A percentile compares a stretch with the other conserved stretches of the same genome.
phyloP scores from a whole-genome alignment of 768 basidiomycete species.

The Macrolepiota albuminosa region DNA sequence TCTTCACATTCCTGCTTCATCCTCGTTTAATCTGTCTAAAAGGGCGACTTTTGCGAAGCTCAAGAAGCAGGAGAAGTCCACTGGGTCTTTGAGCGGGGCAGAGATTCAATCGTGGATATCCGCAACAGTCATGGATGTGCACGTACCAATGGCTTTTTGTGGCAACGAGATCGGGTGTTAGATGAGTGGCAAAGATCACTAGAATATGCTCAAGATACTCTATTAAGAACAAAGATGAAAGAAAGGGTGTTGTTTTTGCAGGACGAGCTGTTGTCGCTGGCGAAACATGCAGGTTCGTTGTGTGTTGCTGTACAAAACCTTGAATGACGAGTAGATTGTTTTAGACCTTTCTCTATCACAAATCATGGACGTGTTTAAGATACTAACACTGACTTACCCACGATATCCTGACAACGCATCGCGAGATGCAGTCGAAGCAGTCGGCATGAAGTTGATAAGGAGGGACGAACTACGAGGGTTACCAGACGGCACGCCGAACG shows the following conservation, averaged over 20 bases:
- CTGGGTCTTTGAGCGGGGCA: constrained; percentile 37
- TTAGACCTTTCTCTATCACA: constrained; percentile 59
- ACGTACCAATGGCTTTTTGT: constrained; percentile 27
- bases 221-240: constrained; percentile 53
- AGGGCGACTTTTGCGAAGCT: constrained; percentile 43
- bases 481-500: constrained; percentile 31
- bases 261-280: constrained; percentile 56
- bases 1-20: background rate
- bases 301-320: constrained; percentile 6
- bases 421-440: constrained; percentile 62
- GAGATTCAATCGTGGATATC: constrained; percentile 66
- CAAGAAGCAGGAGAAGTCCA: constrained; percentile 40
- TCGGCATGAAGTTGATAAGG: constrained; percentile 59
- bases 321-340: background rate
- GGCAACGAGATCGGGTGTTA: constrained; percentile 52
- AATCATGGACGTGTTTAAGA: constrained; percentile 62
- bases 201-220: constrained; percentile 43
- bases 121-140: constrained; percentile 33
- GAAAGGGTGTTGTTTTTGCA: constrained; percentile 52
- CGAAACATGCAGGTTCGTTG: constrained; percentile 50
- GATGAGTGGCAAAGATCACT: constrained; percentile 53
- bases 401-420: constrained; percentile 74
- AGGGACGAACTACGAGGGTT: constrained; percentile 54
- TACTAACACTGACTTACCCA: constrained; percentile 73
- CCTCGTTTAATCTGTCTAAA: constrained; percentile 29